Conservation (phyloP, 2,329 filamentous ascomycete species). For the Ophiocordyceps robertsii region DNA sequence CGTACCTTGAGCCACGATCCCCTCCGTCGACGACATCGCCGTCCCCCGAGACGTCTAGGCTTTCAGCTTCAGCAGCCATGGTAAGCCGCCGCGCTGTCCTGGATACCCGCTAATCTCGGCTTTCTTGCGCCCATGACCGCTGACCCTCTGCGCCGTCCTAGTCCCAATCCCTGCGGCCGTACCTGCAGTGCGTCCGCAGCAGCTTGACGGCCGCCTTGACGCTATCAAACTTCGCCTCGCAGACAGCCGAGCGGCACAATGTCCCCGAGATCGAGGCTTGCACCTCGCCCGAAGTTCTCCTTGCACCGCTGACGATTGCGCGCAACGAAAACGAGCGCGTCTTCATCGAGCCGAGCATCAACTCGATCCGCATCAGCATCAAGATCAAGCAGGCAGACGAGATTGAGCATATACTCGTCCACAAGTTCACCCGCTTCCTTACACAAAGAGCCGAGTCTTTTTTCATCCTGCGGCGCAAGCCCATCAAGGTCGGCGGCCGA, state of each 20-base stretch:
- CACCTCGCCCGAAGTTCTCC: conserved; percentile 82
- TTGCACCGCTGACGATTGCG: conserved; percentile 81
- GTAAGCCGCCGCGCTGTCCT: background rate
- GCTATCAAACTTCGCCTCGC: conserved; percentile 85
- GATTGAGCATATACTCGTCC: conserved; percentile 94
- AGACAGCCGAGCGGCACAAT: conserved; percentile 93
- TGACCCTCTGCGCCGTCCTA: conserved; percentile 14
- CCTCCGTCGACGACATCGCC: background rate
- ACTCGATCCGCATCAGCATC: conserved; percentile 93
- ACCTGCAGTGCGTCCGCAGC: conserved; percentile 90
- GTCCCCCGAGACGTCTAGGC: conserved; percentile 1
- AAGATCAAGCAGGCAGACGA: conserved; percentile 99
- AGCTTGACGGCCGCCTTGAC: conserved; percentile 89
- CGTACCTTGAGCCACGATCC: background rate
- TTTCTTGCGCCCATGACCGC: background rate
- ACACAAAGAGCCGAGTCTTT: conserved; percentile 94
- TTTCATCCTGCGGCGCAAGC: conserved; percentile 90
- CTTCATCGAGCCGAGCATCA: conserved; percentile 90
- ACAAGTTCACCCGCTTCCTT: conserved; percentile 96
- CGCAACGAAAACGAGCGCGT: conserved; percentile 97
- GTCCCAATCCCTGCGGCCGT: conserved; percentile 95
- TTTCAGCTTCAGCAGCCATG: conserved; percentile 2
- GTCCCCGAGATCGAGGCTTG: conserved; percentile 93
- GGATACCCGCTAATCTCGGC: background rate
- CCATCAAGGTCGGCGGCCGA: conserved; percentile 58